Evolutionary conservation across 345 rosid species (phyloP), one percentile per base, ranked within the genome.

Genomic region (Viola odorata): DNA sequence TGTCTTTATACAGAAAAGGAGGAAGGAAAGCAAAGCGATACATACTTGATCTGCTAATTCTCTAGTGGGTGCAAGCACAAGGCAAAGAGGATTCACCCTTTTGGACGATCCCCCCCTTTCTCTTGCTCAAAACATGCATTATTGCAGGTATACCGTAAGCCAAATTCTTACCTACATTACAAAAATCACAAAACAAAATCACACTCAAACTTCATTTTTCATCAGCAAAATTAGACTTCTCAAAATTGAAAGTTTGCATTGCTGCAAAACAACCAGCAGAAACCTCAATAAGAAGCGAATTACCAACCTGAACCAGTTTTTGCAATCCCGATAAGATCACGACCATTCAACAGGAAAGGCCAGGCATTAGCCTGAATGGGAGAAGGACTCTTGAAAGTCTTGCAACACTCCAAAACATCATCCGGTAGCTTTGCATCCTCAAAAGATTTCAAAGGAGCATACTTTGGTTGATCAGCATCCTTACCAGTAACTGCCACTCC

Each of bases 271-370:
- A n/a, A 45, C 41, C 48, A 9, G 41, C 12, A 16, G 57, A 17
- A 15, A 11, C 23, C 15, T 52, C n/a, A 3, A 10, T 44, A 49
- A 55, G 64, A 62, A 3, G 7, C 1, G 61, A 65, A 2, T n/a
- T 41, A 13, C 44, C 37, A 65, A 92, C 99, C 99, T 72, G 97
- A 94, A n/a, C 99, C 99, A 61, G 99, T 94, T 39, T 85, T 87
- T 0, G 99, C 97, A 66, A 90, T 90, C 23, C 99, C 97, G 5
- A 94, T 86, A 65, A 94, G 84, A 78, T 94, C 97, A 68, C 99
- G 96, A 7, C 86, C 92, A 53, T 85, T 79, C 69, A 94, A 72
- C 78, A 94, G 66, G 75, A 88, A 90, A 3, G 99, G 99, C 99
- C 97, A 94, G 1, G 95, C 80, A 57, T 84, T 84, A 5, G 99